These are phyloP conservation scores for Chlamydomonas sphaeroides DNA, from an alignment of 139 green algal genomes.

Conservation along the genomic window DNA sequence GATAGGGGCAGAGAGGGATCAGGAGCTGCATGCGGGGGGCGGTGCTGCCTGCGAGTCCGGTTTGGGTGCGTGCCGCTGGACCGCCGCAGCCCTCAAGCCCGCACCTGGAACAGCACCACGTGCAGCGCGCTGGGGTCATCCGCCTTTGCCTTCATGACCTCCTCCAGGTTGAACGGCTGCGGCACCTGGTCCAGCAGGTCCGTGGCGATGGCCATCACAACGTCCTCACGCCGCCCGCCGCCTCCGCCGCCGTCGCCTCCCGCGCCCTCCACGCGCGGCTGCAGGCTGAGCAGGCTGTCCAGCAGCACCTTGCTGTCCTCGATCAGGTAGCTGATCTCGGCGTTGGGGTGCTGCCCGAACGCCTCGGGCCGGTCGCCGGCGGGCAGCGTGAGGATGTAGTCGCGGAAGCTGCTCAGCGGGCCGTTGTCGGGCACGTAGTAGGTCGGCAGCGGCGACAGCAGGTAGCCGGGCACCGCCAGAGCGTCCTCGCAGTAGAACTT, in stretches of 20 bases:
- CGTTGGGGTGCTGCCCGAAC: constrained; percentile 92
- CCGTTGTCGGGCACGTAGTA: constrained; percentile 83
- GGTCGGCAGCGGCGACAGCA: constrained; percentile 69
- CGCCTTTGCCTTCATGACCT: constrained; percentile 79
- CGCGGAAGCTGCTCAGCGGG: constrained; percentile 66
- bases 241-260: constrained; percentile 18
- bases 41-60: too few species aligned
- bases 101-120: constrained; percentile 85
- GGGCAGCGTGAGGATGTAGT: constrained; percentile 79
- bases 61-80: too few species aligned
- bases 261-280: constrained; percentile 55
- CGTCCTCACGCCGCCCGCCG: constrained; percentile 58
- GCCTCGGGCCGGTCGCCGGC: constrained; percentile 76
- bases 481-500: constrained; percentile 90
- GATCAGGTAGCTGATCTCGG: constrained; percentile 89
- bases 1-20: not conserved
- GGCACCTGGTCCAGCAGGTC: constrained; percentile 80
- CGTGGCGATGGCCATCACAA: constrained; percentile 71
- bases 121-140: constrained; percentile 82
- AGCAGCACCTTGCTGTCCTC: constrained; percentile 82
- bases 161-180: constrained; percentile 79
- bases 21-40: too few species aligned
- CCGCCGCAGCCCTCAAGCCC: not conserved
- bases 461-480: constrained; percentile 74
- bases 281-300: constrained; percentile 73